Evolutionary conservation across 371 early-diverging fungal species (phyloP).

Genomic region (Chytridium lagenaria): DNA sequence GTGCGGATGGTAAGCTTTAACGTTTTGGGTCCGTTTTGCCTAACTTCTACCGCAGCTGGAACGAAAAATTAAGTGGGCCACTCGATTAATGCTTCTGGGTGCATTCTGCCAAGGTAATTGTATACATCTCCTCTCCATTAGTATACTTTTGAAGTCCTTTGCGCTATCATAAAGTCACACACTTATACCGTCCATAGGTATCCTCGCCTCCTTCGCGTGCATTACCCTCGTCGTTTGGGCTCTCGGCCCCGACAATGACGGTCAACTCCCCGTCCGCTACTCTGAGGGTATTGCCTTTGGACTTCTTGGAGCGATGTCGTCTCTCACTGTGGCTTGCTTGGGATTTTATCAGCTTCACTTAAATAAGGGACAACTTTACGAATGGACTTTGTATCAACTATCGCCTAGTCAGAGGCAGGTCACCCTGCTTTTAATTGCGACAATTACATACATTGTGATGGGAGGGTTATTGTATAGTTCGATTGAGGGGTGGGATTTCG

Average conservation of each 20-base stretch:
- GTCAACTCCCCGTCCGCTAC: constrained; percentile 7
- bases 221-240: constrained; percentile 14
- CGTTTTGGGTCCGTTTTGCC: not conserved
- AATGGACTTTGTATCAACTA: constrained; percentile 48
- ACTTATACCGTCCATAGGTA: constrained; percentile 17
- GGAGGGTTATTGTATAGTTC: constrained; percentile 38
- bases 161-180: not conserved
- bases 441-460: constrained; percentile 40
- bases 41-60: constrained; percentile 29
- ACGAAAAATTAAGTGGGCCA: constrained; percentile 59
- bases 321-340: constrained; percentile 39
- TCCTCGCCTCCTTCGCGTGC: constrained; percentile 25
- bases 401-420: constrained; percentile 52
- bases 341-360: constrained; percentile 42
- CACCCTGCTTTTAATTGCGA: constrained; percentile 45
- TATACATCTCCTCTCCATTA: not conserved
- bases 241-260: not conserved
- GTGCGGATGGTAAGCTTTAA: constrained; percentile 52
- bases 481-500: constrained; percentile 54
- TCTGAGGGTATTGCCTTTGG: constrained; percentile 48
- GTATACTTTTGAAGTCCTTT: not conserved
- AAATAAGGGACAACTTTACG: constrained; percentile 44
- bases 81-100: constrained; percentile 51
- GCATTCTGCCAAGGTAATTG: constrained; percentile 44
- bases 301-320: constrained; percentile 29